A percentile compares a stretch with the other conserved stretches of the same genome.
Evolutionary conservation across 2,329 filamentous ascomycete species (phyloP).

Genomic region (Trichoderma brevicompactum): DNA sequence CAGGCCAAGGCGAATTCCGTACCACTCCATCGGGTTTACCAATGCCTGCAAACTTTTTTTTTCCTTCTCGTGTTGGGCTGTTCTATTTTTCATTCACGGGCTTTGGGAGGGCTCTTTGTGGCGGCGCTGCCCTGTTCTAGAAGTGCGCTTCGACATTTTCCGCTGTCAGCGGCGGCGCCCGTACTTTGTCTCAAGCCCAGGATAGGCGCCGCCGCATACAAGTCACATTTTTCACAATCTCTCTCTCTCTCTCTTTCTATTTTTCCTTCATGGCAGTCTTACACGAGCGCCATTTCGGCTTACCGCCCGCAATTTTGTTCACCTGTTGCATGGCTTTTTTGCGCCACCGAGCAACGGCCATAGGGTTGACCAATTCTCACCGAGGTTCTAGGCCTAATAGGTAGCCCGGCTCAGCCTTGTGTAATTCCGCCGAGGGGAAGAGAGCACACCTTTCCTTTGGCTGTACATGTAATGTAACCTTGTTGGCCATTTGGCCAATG

Average conservation of each 20-base stretch:
- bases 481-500: constrained; percentile 4
- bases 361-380: constrained; percentile 4
- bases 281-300: neutral
- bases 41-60: neutral
- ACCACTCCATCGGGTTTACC: constrained; percentile 4
- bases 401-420: constrained; percentile 24
- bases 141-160: constrained; percentile 1
- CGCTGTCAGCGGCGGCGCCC: constrained; percentile 26
- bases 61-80: neutral
- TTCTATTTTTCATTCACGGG: neutral
- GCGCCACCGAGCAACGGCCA: constrained; percentile 1
- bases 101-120: neutral
- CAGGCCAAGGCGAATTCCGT: neutral
- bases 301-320: neutral
- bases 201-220: neutral
- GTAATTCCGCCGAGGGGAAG: neutral
- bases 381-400: neutral
- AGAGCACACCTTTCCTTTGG: no score
- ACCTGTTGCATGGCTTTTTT: constrained; percentile 11
- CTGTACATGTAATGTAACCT: neutral
- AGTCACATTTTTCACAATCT: neutral
- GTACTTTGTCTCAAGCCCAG: constrained; percentile 7
- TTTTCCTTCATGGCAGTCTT: neutral
- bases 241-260: neutral
- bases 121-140: constrained; percentile 12